phyloP scores from a whole-genome alignment of 2,329 filamentous ascomycete genomes.

The Dactylellina leptospora region DNA sequence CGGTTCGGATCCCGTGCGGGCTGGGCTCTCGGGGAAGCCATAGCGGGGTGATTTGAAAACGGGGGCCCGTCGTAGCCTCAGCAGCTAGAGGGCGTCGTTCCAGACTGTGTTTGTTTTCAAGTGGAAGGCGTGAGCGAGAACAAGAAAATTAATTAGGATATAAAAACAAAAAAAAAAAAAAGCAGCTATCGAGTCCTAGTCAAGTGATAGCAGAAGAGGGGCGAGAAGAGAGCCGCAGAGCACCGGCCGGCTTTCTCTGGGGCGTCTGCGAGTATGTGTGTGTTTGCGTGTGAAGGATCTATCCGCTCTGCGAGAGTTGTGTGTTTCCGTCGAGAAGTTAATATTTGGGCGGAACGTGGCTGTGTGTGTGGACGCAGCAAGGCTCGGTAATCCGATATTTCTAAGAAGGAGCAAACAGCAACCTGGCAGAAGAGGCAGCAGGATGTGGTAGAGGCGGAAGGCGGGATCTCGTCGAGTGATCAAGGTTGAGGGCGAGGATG shows the following conservation, averaged over 20 bases:
- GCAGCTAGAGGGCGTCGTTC: constrained; percentile 3
- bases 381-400: constrained; percentile 52
- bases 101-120: constrained; percentile 15
- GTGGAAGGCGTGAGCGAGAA: constrained; percentile 6
- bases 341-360: no score
- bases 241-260: no score
- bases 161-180: background rate
- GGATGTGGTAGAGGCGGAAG: constrained; percentile 1
- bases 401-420: no score
- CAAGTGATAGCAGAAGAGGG: no score
- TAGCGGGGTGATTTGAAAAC: constrained; percentile 19
- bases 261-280: constrained; percentile 7
- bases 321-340: no score
- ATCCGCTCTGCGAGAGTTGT: constrained; percentile 19
- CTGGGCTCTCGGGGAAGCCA: constrained; percentile 53
- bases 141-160: background rate
- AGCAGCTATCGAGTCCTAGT: no score
- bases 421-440: constrained; percentile 21
- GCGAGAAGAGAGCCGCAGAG: constrained; percentile 2
- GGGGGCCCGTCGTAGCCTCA: background rate
- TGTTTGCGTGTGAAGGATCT: constrained; percentile 23
- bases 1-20: constrained; percentile 51
- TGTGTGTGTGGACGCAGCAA: constrained; percentile 38
- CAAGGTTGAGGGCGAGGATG: background rate
- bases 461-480: background rate